Percentiles rank a stretch among this genome's conserved stretches.
phyloP scores from a whole-genome alignment of 1,284 basidiomycete species.

The Cystobasidium pallidum region DNA sequence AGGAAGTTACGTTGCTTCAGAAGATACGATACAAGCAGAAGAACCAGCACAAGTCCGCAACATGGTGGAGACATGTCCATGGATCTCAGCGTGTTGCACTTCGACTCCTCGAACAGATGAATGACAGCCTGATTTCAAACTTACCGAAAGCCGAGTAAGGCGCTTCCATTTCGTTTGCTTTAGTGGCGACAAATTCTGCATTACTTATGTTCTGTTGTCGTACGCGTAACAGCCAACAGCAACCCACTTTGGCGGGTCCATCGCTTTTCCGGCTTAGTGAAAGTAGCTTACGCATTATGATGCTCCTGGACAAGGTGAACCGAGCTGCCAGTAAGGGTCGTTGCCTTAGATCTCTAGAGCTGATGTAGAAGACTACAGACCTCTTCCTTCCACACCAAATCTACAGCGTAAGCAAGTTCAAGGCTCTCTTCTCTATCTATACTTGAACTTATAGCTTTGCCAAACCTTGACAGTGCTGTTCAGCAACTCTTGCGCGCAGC shows the following conservation, averaged over 20 bases:
- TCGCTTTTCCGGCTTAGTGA: background rate
- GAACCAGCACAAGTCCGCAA: constrained; percentile 40
- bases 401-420: constrained; percentile 17
- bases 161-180: too few relatives aligned
- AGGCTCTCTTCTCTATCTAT: background rate
- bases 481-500: constrained; percentile 38
- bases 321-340: background rate
- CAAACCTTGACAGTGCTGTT: constrained; percentile 7
- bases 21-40: constrained; percentile 44
- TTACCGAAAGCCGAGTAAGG: constrained; percentile 9
- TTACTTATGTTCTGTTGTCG: background rate
- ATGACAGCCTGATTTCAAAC: constrained; percentile 11
- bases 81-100: constrained; percentile 30
- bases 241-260: background rate
- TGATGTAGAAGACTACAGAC: background rate
- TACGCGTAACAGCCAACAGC: background rate
- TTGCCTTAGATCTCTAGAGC: background rate
- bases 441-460: too few relatives aligned
- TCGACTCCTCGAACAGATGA: constrained; percentile 22
- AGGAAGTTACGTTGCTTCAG: constrained; percentile 23
- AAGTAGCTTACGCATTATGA: background rate
- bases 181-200: constrained; percentile 14
- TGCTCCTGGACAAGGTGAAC: constrained; percentile 5
- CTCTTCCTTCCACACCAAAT: constrained; percentile 14
- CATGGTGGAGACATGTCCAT: constrained; percentile 43